Base-by-base conservation (phyloP, 1,284 basidiomycete genomes). In the Irpex sp. region DNA sequence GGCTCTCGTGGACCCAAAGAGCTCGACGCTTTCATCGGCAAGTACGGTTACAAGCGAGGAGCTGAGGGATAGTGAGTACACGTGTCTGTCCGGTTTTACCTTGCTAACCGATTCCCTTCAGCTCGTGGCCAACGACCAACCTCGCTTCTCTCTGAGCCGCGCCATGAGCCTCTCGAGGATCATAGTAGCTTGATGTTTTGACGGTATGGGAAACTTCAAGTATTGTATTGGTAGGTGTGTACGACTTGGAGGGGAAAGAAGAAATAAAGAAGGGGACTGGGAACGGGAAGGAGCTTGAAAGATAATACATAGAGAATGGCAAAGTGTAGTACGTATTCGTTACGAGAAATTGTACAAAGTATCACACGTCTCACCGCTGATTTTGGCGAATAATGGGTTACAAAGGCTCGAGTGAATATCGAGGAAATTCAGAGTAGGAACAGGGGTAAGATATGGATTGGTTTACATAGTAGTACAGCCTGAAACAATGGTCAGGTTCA, bases 1-100 rank as follows among this genome's bases (percentile, higher is more conserved):
- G 96, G 96, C 62, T 94, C 94, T 63, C 88, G 96, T 66, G 96
- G 95, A n/a, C 96, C 96, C 3, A 87, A 88, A 69, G 84, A 90
- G 74, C 81, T 97, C 57, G 90, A 94, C 26, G 78, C 76, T 1
- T 98, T 95, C 75, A 88, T 92, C 67, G 70, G 67, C 62, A 87
- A 87, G 74, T 90, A 88, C 72, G 94, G 93, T 13, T 97, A 86
- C 83, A 90, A 83, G 77, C 86, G 95, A 57, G 76, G 83, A 51
- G 76, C 77, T 58, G 78, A 82, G 36, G 85, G 83, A 67, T 94
- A 95, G 92, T 96, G 75, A 81, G 93, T 86, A 34, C 15, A 37
- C 36, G 62, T 63, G 34, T 54, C 17, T 47, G 2, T 44, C 11
- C n/a, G 13, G 19, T 54, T 17, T 7, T n/a, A 36, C 31, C 31